Evolutionary conservation across 2,329 filamentous ascomycete species (phyloP), one percentile per base, ranked within the genome.

Genomic region (Lasiodiplodia citricola): DNA sequence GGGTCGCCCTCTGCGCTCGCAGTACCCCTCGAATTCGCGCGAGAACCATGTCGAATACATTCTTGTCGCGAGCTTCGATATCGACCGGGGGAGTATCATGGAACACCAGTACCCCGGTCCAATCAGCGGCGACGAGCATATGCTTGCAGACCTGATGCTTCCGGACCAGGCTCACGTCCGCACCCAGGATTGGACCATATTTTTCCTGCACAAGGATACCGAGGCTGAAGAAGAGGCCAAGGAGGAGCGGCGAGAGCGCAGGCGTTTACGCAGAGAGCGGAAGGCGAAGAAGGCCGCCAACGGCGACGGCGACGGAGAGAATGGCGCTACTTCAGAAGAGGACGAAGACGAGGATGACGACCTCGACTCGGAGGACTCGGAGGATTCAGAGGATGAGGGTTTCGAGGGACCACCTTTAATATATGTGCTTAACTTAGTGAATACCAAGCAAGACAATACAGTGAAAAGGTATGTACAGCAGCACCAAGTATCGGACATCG

Each of bases 21-120:
- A 86, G 71, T 86, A 86, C 71, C 84, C 84, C 23, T 74, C 79
- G 64, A 77, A 82, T 70, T 79, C 80, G 62, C 74, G 79, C 68
- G 83, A 98, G 79, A 96, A 96, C 75, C 96, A 99, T 90, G 96
- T 99, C 81, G 96, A 99, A 79, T 99, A 98, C 78, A 98, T 99
- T 66, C 85, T 99, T 66, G 96, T 99, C 67, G 96, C 96, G 4
- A 97, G 94, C 2, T 99, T 99, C 81, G 94, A 98, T 80, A 97
- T 98, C 75, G 95, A 98, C 79, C 90, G 93, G 66, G 96, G 96
- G 3, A 95, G 95, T 57, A 90, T 97, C 74, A 98, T 99, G 96
- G 96, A 99, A 78, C 94, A 99, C 78, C 96, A 99, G 78, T 99
- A 95, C 77, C 96, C 96, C 0, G 91, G 93, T 52, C 90, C 95